These are phyloP conservation scores for Pichia gijzeniarum DNA, from an alignment of 805 yeast genomes.

Conservation along the genomic window DNA sequence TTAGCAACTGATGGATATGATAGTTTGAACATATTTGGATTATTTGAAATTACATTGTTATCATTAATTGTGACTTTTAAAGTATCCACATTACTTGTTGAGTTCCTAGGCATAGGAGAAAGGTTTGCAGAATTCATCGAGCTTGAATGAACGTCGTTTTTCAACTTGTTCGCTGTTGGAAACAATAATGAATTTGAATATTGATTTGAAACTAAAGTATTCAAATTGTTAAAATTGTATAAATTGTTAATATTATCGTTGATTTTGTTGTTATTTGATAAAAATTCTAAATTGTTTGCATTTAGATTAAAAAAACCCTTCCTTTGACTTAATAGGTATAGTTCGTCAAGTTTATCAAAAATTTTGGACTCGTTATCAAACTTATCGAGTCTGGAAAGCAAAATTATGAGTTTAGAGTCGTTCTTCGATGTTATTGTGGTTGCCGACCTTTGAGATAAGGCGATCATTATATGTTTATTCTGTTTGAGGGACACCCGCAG, in stretches of 20 bases:
- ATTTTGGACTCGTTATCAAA: slow-evolving; percentile 24
- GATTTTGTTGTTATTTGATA: slow-evolving; percentile 24
- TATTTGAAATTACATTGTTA: background rate
- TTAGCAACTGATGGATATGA: slow-evolving; percentile 14
- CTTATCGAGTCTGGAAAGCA: slow-evolving; percentile 25
- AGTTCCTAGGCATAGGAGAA: slow-evolving; percentile 9
- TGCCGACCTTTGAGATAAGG: slow-evolving; percentile 19
- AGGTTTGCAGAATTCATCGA: slow-evolving; percentile 3
- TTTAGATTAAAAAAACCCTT: slow-evolving; percentile 29
- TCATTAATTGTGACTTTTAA: slow-evolving; percentile 1
- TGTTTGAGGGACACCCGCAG: too few relatives aligned
- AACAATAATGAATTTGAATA: slow-evolving; percentile 20
- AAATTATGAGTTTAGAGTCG: slow-evolving; percentile 24
- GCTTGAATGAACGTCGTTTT: background rate
- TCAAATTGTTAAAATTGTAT: slow-evolving; percentile 25
- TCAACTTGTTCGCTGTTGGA: slow-evolving; percentile 13
- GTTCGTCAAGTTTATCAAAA: slow-evolving; percentile 26
- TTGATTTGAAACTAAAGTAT: slow-evolving; percentile 21
- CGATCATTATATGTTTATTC: background rate
- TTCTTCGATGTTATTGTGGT: slow-evolving; percentile 24
- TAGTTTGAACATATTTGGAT: slow-evolving; percentile 13
- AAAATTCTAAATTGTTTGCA: slow-evolving; percentile 27
- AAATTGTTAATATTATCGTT: slow-evolving; percentile 21
- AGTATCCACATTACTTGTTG: background rate
- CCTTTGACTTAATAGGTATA: slow-evolving; percentile 27